phyloP scores from a whole-genome alignment of 345 rosid genomes.

The Hibiscus syriacus region DNA sequence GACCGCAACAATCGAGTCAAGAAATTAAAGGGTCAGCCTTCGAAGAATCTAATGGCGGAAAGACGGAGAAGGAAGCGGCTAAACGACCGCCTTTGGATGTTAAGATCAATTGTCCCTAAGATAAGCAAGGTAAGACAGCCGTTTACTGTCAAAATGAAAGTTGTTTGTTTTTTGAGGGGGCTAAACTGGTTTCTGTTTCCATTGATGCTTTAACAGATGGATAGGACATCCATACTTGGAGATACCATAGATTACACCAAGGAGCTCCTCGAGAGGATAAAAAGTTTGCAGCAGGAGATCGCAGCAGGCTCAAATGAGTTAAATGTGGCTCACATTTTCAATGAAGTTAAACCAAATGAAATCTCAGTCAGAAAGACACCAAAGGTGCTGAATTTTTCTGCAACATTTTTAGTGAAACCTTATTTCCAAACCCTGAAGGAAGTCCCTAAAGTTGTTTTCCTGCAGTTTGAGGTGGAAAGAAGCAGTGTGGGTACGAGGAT shows the following conservation, averaged over 20 bases:
- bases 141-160: background rate
- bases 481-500: conserved; percentile 51
- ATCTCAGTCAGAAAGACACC: conserved; percentile 68
- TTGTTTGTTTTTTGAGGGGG: too few species aligned
- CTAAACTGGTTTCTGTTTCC: conserved; percentile 4
- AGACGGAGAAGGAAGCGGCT: conserved; percentile 79
- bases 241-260: conserved; percentile 72
- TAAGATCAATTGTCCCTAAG: conserved; percentile 91
- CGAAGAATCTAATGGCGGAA: conserved; percentile 90
- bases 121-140: conserved; percentile 70
- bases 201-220: conserved; percentile 39
- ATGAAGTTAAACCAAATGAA: conserved; percentile 50
- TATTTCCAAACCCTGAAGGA: background rate
- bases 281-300: conserved; percentile 45
- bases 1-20: background rate
- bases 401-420: background rate
- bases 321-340: conserved; percentile 30
- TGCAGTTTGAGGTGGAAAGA: conserved; percentile 73
- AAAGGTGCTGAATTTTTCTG: conserved; percentile 44
- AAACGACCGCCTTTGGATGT: conserved; percentile 79
- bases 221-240: conserved; percentile 64
- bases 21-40: conserved; percentile 41
- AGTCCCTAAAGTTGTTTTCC: background rate
- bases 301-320: conserved; percentile 29
- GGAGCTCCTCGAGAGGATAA: conserved; percentile 57